Base-by-base conservation (phyloP, 2,329 filamentous ascomycete genomes). In the Fusarium transvaalense region DNA sequence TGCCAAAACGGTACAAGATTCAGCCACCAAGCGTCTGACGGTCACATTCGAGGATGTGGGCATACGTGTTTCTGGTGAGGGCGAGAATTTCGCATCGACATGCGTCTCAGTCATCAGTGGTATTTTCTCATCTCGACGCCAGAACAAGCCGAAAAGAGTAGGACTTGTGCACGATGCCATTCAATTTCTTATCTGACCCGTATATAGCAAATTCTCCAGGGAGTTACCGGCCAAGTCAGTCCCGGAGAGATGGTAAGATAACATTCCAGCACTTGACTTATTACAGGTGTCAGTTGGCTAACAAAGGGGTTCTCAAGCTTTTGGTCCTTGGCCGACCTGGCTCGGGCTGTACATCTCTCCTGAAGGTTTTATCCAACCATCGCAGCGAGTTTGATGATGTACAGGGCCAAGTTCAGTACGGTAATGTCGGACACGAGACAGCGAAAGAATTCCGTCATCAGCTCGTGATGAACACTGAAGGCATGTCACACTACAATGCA, bases 261-360 rank as follows among this genome's bases (percentile, higher is more conserved):
- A 5, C 3, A 4, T 31, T 4, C 4, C 5, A 5, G 6, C 5
- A 5, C 6, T 31, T 4, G 15, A 6, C 10, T 1, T 25, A 8
- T 21, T 51, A 6, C 6, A 3, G 3, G 14, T 1, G 2, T 2
- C 12, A 4, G 4, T 41, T 52, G 1, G 7, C 35, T 52, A 6
- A 52, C 10, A 5, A 1, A 9, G 6, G 17, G 1, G 10, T 3
- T 5, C 2, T 10, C 29, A 29, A 52, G 48, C 35, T 52, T 1
- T 17, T 52, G 19, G 48, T 52, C 8, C 1, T 52, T 23, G 48
- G 48, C 0, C n/a, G 48, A 0, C 48, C 48, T 13, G 35, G 48
- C 2, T 31, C 48, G 0, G 48, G 48, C 3, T 52, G 48, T 2
- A 52, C 48, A 14, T 52, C 48, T 7, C 25, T 52, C 1, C 27